A percentile compares a stretch with the other conserved stretches of the same genome.
phyloP scores from a whole-genome alignment of 345 rosid genomes.

The Schrenkiella parvula region DNA sequence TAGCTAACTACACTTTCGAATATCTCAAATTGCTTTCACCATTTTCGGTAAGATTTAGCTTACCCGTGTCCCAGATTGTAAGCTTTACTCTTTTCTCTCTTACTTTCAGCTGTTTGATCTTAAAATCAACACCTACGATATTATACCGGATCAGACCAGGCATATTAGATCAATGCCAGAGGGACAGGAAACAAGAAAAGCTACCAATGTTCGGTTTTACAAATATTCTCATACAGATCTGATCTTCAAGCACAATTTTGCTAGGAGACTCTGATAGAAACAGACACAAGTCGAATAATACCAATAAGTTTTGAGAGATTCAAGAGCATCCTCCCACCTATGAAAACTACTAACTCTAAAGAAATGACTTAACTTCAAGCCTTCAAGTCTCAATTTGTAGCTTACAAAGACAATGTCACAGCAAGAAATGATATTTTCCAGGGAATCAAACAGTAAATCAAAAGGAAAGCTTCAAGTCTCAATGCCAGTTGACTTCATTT shows the following conservation, averaged over 20 bases:
- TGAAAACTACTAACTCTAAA: background rate
- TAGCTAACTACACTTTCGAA: background rate
- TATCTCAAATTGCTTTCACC: background rate
- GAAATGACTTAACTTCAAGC: background rate
- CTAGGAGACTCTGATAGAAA: background rate
- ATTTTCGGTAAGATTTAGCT: background rate
- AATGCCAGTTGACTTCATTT: conserved; percentile 10
- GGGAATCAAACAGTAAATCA: background rate
- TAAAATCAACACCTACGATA: conserved; percentile 87
- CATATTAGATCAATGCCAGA: background rate
- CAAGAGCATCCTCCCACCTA: background rate
- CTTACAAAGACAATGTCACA: background rate
- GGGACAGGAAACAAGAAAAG: background rate
- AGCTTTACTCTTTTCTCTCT: conserved; percentile 83
- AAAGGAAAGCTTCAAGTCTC: background rate
- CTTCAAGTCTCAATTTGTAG: background rate
- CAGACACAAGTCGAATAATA: background rate
- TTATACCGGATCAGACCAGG: background rate
- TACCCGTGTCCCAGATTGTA: conserved; percentile 98
- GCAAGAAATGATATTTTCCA: background rate
- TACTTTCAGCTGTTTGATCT: conserved; percentile 63
- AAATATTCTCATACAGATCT: background rate
- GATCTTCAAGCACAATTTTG: background rate
- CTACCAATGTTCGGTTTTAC: background rate
- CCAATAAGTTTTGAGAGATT: background rate